phyloP scores from a whole-genome alignment of 2,329 filamentous ascomycete species.

The Aspergillus spinulosporus region DNA sequence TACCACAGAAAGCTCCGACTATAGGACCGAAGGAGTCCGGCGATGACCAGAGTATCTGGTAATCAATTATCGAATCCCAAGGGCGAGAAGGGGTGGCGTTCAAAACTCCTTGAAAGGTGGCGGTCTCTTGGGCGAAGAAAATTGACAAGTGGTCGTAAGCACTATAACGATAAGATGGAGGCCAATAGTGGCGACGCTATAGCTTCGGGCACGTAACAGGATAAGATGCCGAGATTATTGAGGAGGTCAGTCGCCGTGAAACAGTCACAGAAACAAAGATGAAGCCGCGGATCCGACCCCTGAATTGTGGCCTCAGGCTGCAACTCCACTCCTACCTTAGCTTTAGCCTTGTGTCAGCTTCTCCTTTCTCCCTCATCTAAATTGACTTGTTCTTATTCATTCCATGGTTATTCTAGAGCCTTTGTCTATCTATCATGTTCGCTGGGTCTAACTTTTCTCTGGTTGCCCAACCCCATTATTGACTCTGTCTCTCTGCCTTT shows the following conservation, averaged over 20 bases:
- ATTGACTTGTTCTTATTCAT: constrained; percentile 6
- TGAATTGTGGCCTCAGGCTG: constrained; percentile 21
- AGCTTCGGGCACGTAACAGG: constrained; percentile 4
- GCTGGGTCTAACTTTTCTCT: constrained; percentile 4
- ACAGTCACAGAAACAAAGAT: constrained; percentile 12
- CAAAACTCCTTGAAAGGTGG: neutral
- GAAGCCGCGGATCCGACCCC: constrained; percentile 24
- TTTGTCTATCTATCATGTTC: constrained; percentile 13
- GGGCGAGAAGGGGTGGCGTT: neutral
- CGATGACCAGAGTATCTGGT: neutral
- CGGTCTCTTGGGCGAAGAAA: neutral
- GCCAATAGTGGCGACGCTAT: constrained; percentile 16
- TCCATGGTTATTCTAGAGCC: constrained; percentile 11
- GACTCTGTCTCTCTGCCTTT: constrained; percentile 7
- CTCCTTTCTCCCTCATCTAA: constrained; percentile 10
- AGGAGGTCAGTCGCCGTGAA: constrained; percentile 3
- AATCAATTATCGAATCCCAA: neutral
- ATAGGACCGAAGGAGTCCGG: neutral
- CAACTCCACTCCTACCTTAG: constrained; percentile 6
- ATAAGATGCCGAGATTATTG: constrained; percentile 9
- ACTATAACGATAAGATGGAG: neutral
- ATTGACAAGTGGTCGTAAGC: constrained; percentile 3
- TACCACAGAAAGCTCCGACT: neutral
- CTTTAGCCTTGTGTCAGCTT: constrained; percentile 5
- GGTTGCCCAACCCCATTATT: constrained; percentile 5